These are phyloP conservation scores for Hippophae tibetana DNA, from an alignment of 306 rosid species.

Conservation along the genomic window DNA sequence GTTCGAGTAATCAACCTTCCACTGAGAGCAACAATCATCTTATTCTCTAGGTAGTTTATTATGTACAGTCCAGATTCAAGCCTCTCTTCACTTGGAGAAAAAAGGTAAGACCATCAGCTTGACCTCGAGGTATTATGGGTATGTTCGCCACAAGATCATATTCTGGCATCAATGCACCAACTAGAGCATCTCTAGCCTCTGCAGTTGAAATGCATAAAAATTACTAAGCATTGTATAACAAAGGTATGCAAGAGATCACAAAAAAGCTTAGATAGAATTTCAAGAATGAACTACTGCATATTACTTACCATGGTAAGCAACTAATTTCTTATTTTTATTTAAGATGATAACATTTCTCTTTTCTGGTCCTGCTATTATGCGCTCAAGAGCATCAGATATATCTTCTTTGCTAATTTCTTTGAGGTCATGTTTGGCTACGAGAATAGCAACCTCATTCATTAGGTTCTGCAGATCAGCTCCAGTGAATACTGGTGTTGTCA, in stretches of 20 bases:
- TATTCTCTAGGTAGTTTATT: constrained; percentile 97
- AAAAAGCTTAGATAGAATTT: neutral
- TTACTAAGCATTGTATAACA: constrained; percentile 1
- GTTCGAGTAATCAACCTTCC: constrained; percentile 35
- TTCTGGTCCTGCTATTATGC: constrained; percentile 97
- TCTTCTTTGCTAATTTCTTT: constrained; percentile 98
- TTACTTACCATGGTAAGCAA: constrained; percentile 57
- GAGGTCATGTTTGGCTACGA: constrained; percentile 94
- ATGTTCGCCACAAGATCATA: constrained; percentile 86
- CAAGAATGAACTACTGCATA: neutral
- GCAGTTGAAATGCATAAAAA: constrained; percentile 19
- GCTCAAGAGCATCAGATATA: constrained; percentile 91
- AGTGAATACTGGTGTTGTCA: constrained; percentile 96
- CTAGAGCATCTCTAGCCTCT: constrained; percentile 96
- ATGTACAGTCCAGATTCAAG: constrained; percentile 76
- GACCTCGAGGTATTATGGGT: constrained; percentile 91
- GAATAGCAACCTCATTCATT: constrained; percentile 98
- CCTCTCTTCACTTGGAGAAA: constrained; percentile 63
- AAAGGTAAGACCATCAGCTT: constrained; percentile 60
- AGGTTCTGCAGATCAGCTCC: constrained; percentile 71
- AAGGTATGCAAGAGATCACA: neutral
- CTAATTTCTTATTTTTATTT: constrained; percentile 89
- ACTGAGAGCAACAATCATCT: constrained; percentile 96
- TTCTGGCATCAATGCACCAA: constrained; percentile 64
- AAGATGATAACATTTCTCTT: constrained; percentile 96